A percentile compares a stretch with the other conserved stretches of the same genome.
These are phyloP conservation scores for Zostera marina DNA, from an alignment of 116 monocot genomes.

Conservation along the genomic window DNA sequence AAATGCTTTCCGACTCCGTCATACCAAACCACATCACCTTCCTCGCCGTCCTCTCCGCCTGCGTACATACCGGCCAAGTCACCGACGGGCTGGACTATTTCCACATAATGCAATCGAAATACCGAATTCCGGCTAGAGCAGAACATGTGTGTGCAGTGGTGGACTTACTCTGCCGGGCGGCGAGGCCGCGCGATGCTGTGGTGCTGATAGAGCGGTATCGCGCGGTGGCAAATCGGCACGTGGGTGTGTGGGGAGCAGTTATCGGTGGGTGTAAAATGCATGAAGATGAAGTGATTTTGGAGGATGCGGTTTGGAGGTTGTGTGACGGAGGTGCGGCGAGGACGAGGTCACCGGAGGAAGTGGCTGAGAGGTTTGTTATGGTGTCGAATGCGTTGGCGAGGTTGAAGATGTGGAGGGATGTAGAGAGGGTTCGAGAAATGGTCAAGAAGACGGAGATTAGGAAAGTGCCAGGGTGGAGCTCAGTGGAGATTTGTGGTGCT, in stretches of 20 bases:
- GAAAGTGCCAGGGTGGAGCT: constrained; percentile 14
- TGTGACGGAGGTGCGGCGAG: constrained; percentile 13
- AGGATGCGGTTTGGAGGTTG: constrained; percentile 6
- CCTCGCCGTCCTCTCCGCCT: constrained; percentile 14
- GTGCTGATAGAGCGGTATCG: constrained; percentile 7
- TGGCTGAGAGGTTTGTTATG: constrained; percentile 13
- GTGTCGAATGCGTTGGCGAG: constrained; percentile 20
- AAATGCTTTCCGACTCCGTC: constrained; percentile 6
- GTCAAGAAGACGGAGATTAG: constrained; percentile 9
- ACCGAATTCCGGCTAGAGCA: constrained; percentile 11
- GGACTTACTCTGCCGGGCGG: constrained; percentile 7
- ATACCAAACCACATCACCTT: constrained; percentile 14
- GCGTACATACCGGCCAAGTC: constrained; percentile 11
- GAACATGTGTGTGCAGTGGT: constrained; percentile 21
- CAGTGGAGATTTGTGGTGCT: constrained; percentile 1
- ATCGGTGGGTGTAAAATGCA: constrained; percentile 7
- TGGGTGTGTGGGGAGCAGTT: constrained; percentile 10
- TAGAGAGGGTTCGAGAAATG: constrained; percentile 4
- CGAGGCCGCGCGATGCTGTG: constrained; percentile 1
- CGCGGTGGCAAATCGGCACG: constrained; percentile 12
- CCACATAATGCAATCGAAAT: constrained; percentile 10
- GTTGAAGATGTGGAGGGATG: constrained; percentile 13
- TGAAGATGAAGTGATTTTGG: not conserved
- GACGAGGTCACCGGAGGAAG: not conserved
- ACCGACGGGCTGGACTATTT: constrained; percentile 15